A percentile compares a stretch with the other conserved stretches of the same genome.
Evolutionary conservation across 2,329 filamentous ascomycete genomes (phyloP).

Genomic region (Clarireedia sp.): DNA sequence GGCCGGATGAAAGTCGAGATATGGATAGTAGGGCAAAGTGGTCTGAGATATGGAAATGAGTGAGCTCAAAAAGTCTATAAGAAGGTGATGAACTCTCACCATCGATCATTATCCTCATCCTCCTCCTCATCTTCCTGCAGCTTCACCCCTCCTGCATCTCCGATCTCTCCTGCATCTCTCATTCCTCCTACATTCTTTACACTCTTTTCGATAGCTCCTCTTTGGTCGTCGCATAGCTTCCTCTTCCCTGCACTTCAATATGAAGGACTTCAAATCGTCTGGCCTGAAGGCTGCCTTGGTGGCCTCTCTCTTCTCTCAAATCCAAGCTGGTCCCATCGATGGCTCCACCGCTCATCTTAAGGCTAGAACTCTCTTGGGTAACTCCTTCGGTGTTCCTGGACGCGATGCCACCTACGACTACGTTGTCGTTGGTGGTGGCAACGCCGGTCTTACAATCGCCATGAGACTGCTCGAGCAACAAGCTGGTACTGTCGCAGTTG

Average conservation of each 20-base stretch:
- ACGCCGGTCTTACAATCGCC: slow-evolving; percentile 10
- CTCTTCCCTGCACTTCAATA: neutral
- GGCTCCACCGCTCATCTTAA: neutral
- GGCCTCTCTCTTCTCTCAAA: slow-evolving; percentile 3
- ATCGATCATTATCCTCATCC: slow-evolving; percentile 2
- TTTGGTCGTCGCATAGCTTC: neutral
- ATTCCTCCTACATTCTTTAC: neutral
- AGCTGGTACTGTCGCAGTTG: slow-evolving; percentile 6
- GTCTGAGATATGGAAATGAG: neutral
- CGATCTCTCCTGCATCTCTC: neutral
- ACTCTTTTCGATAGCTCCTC: neutral
- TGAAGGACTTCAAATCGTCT: slow-evolving; percentile 4
- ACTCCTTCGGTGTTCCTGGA: slow-evolving; percentile 9
- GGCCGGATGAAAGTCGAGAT: neutral
- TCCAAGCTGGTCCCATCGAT: neutral
- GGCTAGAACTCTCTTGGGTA: slow-evolving; percentile 5
- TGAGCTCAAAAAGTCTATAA: slow-evolving; percentile 6
- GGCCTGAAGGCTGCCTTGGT: slow-evolving; percentile 3
- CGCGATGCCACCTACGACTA: slow-evolving; percentile 11
- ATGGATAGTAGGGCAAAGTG: neutral
- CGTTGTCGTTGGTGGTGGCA: slow-evolving; percentile 12
- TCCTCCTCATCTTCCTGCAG: neutral
- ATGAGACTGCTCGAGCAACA: neutral
- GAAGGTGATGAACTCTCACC: neutral
- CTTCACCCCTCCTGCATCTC: neutral